phyloP scores from a whole-genome alignment of 805 yeast genomes.

The Lipomyces kockii region DNA sequence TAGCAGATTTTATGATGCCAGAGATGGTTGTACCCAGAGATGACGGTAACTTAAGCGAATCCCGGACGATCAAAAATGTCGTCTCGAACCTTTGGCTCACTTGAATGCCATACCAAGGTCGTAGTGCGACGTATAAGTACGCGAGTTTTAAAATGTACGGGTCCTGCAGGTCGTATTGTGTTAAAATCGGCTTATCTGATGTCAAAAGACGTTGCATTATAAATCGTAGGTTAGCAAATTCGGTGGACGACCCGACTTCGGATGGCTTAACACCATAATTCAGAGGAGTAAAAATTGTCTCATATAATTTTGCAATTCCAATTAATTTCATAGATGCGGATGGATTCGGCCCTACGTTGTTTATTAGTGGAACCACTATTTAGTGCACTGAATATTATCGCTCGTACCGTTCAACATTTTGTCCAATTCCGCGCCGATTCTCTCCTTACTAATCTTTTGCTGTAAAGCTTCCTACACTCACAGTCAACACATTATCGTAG shows the following conservation, averaged over 20 bases:
- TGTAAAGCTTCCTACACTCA: slow-evolving; percentile 52
- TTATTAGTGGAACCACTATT: background rate
- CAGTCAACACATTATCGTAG: background rate
- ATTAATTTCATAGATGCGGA: slow-evolving; percentile 34
- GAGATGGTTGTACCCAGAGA: slow-evolving; percentile 50
- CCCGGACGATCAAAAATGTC: slow-evolving; percentile 59
- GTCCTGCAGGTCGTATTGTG: slow-evolving; percentile 19
- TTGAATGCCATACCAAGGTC: slow-evolving; percentile 52
- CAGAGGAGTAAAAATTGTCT: slow-evolving; percentile 28
- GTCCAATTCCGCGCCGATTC: slow-evolving; percentile 83
- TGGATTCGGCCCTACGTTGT: slow-evolving; percentile 29
- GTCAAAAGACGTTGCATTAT: slow-evolving; percentile 6
- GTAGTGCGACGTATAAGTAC: slow-evolving; percentile 57
- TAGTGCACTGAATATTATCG: background rate
- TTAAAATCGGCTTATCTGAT: slow-evolving; percentile 13
- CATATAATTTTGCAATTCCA: slow-evolving; percentile 24
- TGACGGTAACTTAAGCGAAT: slow-evolving; percentile 69
- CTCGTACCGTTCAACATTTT: slow-evolving; percentile 66
- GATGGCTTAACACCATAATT: background rate
- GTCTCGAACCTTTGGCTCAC: slow-evolving; percentile 43
- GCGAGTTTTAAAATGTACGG: slow-evolving; percentile 43
- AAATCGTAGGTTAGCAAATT: background rate
- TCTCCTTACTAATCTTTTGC: slow-evolving; percentile 82
- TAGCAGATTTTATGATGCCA: slow-evolving; percentile 49
- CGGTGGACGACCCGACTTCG: slow-evolving; percentile 13